Conservation (phyloP, 257 asterid genomes). For the Solanum phureja region DNA sequence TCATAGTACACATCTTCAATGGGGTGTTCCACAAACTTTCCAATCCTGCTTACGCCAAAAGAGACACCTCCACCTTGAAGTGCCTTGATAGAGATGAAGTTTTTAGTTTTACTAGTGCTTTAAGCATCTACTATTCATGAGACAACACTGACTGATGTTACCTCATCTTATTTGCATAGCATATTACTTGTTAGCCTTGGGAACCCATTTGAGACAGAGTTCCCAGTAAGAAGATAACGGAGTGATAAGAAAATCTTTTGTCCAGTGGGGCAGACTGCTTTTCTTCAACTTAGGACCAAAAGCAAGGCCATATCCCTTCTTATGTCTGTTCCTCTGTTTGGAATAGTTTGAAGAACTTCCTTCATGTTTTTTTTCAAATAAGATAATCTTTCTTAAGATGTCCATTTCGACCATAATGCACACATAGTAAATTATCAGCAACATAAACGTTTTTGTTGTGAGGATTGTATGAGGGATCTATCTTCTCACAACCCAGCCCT, state of each 20-base stretch:
- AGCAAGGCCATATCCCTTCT: background rate
- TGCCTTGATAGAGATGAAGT: background rate
- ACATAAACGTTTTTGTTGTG: background rate
- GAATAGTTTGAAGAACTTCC: background rate
- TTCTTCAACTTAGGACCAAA: background rate
- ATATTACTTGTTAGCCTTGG: background rate
- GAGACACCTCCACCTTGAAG: background rate
- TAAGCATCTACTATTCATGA: too few relatives aligned
- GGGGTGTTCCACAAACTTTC: background rate
- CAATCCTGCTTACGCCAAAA: background rate
- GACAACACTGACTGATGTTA: too few relatives aligned
- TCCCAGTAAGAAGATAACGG: background rate
- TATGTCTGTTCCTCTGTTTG: background rate
- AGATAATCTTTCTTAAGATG: background rate
- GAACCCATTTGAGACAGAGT: background rate
- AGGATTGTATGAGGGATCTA: background rate
- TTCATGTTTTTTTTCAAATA: background rate
- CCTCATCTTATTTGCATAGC: background rate
- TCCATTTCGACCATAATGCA: background rate
- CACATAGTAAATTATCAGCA: too few relatives aligned
- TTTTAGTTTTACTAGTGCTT: background rate
- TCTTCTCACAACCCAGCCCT: background rate
- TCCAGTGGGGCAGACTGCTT: background rate
- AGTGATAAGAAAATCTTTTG: too few relatives aligned
- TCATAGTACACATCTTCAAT: background rate